Conservation (phyloP, 257 asterid species). For the Plantago major region DNA sequence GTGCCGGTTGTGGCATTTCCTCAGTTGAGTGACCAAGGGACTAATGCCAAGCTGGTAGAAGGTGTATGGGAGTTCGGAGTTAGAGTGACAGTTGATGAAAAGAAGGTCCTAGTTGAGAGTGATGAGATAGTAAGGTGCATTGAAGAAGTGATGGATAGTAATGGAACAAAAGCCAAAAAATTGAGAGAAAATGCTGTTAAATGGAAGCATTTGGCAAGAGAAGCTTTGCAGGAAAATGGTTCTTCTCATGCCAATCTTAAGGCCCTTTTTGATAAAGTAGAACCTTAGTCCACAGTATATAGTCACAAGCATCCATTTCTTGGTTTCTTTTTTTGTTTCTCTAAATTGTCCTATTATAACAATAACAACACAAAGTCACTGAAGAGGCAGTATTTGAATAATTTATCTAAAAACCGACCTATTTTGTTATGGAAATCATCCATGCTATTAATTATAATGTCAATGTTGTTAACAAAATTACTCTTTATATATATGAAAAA, state of each 20-base stretch:
- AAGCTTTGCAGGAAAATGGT: constrained; percentile 39
- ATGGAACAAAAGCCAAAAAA: constrained; percentile 29
- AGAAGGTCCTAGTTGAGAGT: constrained; percentile 32
- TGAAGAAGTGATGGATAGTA: constrained; percentile 39
- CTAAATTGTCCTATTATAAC: no score
- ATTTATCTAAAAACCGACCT: no score
- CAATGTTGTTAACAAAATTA: no score
- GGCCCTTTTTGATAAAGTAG: constrained; percentile 20
- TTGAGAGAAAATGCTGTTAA: constrained; percentile 31
- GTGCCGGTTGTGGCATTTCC: constrained; percentile 51
- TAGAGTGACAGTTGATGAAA: constrained; percentile 25
- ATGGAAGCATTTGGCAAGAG: constrained; percentile 36
- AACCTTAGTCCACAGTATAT: no score
- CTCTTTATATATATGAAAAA: no score
- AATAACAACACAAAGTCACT: no score
- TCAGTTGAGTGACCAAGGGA: constrained; percentile 44
- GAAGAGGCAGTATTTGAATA: no score
- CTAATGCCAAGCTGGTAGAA: constrained; percentile 50
- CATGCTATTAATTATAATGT: no score
- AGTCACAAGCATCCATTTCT: no score
- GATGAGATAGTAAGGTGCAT: constrained; percentile 48
- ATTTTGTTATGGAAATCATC: no score
- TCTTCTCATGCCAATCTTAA: constrained; percentile 38
- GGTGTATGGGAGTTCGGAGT: constrained; percentile 52
- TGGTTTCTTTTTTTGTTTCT: no score